Conservation (phyloP, 306 rosid genomes). For the Astragalus glycyphyllos region DNA sequence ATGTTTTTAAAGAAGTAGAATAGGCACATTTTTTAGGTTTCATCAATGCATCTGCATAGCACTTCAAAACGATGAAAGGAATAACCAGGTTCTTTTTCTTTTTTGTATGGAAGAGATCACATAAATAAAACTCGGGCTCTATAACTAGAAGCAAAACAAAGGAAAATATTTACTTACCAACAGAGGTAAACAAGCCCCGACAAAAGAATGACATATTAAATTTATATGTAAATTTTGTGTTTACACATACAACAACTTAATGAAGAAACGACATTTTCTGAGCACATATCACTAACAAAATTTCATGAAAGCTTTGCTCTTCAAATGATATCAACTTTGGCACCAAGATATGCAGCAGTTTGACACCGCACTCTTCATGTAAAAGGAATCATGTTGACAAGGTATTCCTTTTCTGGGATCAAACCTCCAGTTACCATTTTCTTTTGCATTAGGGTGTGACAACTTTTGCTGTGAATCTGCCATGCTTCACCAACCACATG, state of each 20-base stretch:
- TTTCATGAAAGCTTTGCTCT: constrained; percentile 29
- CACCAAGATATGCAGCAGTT: constrained; percentile 6
- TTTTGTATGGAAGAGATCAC: no score
- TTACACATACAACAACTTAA: constrained; percentile 12
- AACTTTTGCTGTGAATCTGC: constrained; percentile 33
- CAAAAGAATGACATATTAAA: constrained; percentile 9
- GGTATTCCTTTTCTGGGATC: constrained; percentile 21
- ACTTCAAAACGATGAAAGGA: no score
- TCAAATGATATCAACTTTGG: constrained; percentile 33
- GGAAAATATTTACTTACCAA: constrained; percentile 12
- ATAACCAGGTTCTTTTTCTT: no score
- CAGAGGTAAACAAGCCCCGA: background rate
- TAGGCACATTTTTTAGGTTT: no score
- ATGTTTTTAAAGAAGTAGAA: no score
- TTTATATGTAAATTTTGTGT: constrained; percentile 4
- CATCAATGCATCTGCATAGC: no score
- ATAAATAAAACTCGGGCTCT: no score
- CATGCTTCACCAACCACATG: constrained; percentile 4
- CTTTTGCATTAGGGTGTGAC: constrained; percentile 25
- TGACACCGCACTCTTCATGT: constrained; percentile 25
- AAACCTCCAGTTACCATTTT: constrained; percentile 18
- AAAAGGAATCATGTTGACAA: constrained; percentile 20
- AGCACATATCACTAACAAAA: constrained; percentile 31
- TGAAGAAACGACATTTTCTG: background rate
- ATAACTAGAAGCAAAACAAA: background rate